phyloP scores from a whole-genome alignment of 2,329 filamentous ascomycete genomes.

The Botrytis fragariae region DNA sequence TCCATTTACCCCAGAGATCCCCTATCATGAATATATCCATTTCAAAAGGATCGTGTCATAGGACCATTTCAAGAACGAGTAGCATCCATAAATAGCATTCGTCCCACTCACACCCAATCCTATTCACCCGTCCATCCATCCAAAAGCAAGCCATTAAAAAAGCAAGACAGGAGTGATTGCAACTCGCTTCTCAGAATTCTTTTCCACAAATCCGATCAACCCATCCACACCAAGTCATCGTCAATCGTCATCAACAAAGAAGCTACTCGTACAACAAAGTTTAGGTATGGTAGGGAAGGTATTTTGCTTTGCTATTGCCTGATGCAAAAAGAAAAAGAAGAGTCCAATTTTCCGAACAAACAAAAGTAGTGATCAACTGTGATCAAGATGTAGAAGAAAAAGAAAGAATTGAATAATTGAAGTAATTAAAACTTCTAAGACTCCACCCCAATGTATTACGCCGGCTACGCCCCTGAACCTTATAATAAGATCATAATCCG shows the following conservation, averaged over 20 bases:
- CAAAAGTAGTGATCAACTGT: neutral
- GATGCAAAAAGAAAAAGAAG: neutral
- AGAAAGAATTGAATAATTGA: neutral
- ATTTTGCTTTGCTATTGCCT: slow-evolving; percentile 9
- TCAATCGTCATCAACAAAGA: slow-evolving; percentile 14
- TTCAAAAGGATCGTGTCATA: neutral
- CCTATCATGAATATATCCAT: neutral
- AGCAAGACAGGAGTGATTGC: neutral
- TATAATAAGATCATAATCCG: slow-evolving; percentile 23
- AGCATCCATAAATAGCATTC: slow-evolving; percentile 3
- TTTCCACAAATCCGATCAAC: neutral
- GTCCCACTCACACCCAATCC: neutral
- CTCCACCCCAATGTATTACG: slow-evolving; percentile 18
- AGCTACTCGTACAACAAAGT: slow-evolving; percentile 16
- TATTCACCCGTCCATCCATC: neutral
- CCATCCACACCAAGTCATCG: slow-evolving; percentile 6
- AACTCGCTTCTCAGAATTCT: neutral
- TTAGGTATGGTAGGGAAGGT: slow-evolving; percentile 1
- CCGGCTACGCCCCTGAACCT: slow-evolving; percentile 16
- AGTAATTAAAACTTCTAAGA: slow-evolving; percentile 11
- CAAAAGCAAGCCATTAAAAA: slow-evolving; percentile 7
- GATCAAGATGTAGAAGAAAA: slow-evolving; percentile 1
- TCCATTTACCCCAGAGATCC: slow-evolving; percentile 2
- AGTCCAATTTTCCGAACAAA: neutral
- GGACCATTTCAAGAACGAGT: neutral